phyloP scores from a whole-genome alignment of 257 asterid genomes.

The Leptodermis oblonga region DNA sequence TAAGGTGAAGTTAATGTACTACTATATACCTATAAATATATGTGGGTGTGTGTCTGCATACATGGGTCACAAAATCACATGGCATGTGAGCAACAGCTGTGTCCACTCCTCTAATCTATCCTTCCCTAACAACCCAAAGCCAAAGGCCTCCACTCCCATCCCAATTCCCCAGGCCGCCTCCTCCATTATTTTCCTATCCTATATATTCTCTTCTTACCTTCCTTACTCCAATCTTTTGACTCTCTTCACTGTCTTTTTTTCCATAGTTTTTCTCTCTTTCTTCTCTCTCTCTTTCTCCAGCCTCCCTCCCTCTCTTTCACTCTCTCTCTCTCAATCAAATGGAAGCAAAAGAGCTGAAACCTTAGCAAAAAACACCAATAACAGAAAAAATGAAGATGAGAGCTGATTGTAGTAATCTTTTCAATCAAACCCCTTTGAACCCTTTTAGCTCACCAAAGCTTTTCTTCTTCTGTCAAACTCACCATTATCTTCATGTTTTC shows the following conservation, averaged over 20 bases:
- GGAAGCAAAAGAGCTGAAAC: conserved; percentile 43
- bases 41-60: not conserved
- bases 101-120: conserved; percentile 33
- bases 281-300: conserved; percentile 19
- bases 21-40: not conserved
- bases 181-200: conserved; percentile 12
- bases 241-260: too few species aligned
- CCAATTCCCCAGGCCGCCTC: conserved; percentile 13
- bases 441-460: conserved; percentile 21
- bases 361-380: conserved; percentile 16
- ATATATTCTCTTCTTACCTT: conserved; percentile 52
- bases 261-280: not conserved
- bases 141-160: not conserved
- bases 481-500: conserved; percentile 7
- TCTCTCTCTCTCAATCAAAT: conserved; percentile 27
- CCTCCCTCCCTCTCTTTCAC: conserved; percentile 15
- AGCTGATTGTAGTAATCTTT: conserved; percentile 22
- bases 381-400: conserved; percentile 35
- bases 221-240: conserved; percentile 44
- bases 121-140: conserved; percentile 6
- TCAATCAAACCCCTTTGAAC: conserved; percentile 23
- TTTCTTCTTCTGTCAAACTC: conserved; percentile 8
- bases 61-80: conserved; percentile 52
- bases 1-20: not conserved
- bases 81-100: conserved; percentile 90